Percentiles rank a stretch among this genome's conserved stretches.
phyloP scores from a whole-genome alignment of 148 eudicot genomes.

The Diospyros kaki region DNA sequence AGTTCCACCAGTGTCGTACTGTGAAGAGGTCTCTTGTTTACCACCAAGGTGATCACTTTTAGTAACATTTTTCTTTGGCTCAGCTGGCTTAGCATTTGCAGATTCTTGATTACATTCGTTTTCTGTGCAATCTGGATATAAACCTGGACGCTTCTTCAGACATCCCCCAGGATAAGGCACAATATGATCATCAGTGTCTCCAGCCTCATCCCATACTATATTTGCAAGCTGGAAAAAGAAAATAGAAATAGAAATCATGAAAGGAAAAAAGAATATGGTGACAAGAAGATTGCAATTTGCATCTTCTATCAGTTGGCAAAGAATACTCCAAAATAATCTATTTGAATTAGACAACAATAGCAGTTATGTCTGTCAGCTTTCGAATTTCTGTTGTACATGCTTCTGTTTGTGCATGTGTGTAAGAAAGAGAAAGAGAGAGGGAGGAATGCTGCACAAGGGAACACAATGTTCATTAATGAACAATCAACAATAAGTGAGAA shows the following conservation, averaged over 20 bases:
- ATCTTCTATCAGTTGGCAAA: background rate
- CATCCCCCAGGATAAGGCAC: conserved; percentile 61
- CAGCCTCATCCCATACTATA: conserved; percentile 76
- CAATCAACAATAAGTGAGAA: too few relatives aligned
- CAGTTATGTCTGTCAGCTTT: background rate
- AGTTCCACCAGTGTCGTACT: conserved; percentile 23
- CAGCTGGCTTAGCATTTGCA: conserved; percentile 31
- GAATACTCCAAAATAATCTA: background rate
- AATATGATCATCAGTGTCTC: conserved; percentile 65
- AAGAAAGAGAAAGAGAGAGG: background rate
- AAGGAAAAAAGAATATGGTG: background rate
- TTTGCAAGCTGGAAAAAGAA: conserved; percentile 52
- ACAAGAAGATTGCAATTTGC: background rate
- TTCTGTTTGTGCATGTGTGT: background rate
- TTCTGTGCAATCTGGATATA: conserved; percentile 30
- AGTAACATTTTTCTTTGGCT: conserved; percentile 25
- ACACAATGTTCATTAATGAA: background rate
- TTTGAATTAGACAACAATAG: background rate
- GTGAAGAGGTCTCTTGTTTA: conserved; percentile 27
- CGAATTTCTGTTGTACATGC: too few relatives aligned
- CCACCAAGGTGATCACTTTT: conserved; percentile 18
- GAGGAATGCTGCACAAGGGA: background rate
- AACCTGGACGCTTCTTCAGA: conserved; percentile 35
- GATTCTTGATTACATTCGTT: conserved; percentile 33
- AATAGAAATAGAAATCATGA: background rate